Conservation (phyloP, 495 filamentous ascomycete genomes). For the Lindgomyces ingoldianus region DNA sequence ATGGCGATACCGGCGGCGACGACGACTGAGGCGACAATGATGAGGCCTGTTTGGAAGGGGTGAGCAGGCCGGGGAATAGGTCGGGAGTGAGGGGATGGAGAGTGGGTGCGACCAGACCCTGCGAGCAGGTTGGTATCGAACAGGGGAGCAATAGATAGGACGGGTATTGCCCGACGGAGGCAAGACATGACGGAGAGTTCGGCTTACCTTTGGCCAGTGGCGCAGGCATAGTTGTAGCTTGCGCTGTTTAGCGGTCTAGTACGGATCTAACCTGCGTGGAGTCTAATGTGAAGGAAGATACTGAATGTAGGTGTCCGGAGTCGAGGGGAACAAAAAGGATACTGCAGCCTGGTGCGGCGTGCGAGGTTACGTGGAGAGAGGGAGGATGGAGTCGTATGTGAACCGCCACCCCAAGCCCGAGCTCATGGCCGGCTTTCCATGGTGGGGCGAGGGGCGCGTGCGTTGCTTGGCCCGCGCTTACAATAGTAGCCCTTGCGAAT, state of each 20-base stretch:
- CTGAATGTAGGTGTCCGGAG: too few relatives aligned
- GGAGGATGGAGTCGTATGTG: not conserved
- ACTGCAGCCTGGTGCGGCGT: not conserved
- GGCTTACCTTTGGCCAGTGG: constrained; percentile 39
- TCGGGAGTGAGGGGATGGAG: constrained; percentile 10
- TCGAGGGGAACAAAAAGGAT: not conserved
- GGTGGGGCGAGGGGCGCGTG: constrained; percentile 7
- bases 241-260: not conserved
- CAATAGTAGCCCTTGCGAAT: not conserved
- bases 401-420: constrained; percentile 9
- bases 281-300: too few relatives aligned
- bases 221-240: constrained; percentile 29
- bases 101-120: constrained; percentile 21
- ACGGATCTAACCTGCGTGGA: too few relatives aligned
- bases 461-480: not conserved
- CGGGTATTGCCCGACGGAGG: not conserved
- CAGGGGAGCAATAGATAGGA: not conserved
- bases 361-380: not conserved
- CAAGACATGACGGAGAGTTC: constrained; percentile 19
- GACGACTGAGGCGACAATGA: constrained; percentile 72
- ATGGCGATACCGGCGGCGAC: constrained; percentile 81
- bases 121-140: constrained; percentile 23
- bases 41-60: constrained; percentile 58
- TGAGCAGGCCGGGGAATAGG: constrained; percentile 15
- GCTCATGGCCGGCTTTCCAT: not conserved